These are phyloP conservation scores for Solanum okadae DNA, from an alignment of 257 asterid species.

Conservation along the genomic window DNA sequence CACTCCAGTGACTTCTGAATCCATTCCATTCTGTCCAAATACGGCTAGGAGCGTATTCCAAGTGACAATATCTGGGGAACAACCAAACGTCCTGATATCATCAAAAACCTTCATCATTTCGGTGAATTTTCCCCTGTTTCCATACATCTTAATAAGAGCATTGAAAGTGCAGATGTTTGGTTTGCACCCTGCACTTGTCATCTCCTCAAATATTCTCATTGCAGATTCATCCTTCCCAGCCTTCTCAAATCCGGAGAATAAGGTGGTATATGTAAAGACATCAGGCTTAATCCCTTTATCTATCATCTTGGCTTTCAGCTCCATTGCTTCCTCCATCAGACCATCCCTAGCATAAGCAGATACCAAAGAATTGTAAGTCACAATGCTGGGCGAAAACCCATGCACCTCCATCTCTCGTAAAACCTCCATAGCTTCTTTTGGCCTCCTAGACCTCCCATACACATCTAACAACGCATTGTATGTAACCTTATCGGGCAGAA, in stretches of 20 bases:
- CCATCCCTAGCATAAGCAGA: slow-evolving; percentile 80
- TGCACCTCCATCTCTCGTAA: slow-evolving; percentile 67
- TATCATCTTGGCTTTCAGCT: slow-evolving; percentile 55
- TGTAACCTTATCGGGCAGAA: slow-evolving; percentile 77
- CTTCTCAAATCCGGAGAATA: slow-evolving; percentile 87
- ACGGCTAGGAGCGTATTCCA: slow-evolving; percentile 96
- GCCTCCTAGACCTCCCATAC: slow-evolving; percentile 85
- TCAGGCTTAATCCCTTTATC: slow-evolving; percentile 77
- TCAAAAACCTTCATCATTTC: slow-evolving; percentile 91
- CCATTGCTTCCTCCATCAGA: slow-evolving; percentile 72
- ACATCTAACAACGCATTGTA: slow-evolving; percentile 83
- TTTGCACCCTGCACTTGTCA: slow-evolving; percentile 52
- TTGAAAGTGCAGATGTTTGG: slow-evolving; percentile 93
- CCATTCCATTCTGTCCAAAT: slow-evolving; percentile 92
- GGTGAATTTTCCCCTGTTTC: slow-evolving; percentile 68
- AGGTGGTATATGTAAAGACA: slow-evolving; percentile 81
- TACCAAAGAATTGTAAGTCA: slow-evolving; percentile 72
- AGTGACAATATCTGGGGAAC: slow-evolving; percentile 77
- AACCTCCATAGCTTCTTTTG: slow-evolving; percentile 75
- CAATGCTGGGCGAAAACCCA: slow-evolving; percentile 58
- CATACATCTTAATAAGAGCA: slow-evolving; percentile 82
- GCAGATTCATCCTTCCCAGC: slow-evolving; percentile 90
- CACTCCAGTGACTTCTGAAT: slow-evolving; percentile 81
- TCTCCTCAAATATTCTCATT: slow-evolving; percentile 64
- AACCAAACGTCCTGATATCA: slow-evolving; percentile 61